Percentiles rank a stretch among this genome's conserved stretches.
Conservation (phyloP, 2,329 filamentous ascomycete species). For the Aspergillus brunneoviolaceus region DNA sequence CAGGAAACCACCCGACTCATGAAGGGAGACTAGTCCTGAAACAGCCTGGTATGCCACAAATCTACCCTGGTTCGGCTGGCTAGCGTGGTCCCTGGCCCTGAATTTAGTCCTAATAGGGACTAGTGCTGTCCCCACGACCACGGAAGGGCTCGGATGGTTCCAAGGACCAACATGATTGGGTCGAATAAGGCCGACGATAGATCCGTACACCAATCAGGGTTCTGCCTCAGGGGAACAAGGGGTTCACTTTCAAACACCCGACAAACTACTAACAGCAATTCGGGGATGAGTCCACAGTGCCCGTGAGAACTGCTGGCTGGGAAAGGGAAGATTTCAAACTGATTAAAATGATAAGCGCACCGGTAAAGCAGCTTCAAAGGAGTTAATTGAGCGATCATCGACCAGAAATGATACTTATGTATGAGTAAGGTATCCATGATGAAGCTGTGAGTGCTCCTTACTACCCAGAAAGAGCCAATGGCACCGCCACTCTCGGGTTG, state of each 20-base stretch:
- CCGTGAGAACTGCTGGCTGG: too few species aligned
- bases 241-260: neutral
- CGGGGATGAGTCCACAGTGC: too few species aligned
- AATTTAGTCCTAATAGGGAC: neutral
- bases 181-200: neutral
- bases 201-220: neutral
- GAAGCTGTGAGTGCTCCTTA: neutral
- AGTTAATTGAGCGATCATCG: neutral
- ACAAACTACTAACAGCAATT: neutral
- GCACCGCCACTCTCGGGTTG: too few species aligned
- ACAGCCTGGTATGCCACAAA: neutral
- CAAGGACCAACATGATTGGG: neutral
- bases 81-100: slow-evolving; percentile 6
- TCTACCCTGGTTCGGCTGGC: neutral
- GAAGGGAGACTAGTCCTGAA: neutral
- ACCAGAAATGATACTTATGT: neutral
- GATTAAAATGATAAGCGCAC: neutral
- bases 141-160: neutral
- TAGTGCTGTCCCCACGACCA: neutral
- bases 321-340: too few species aligned
- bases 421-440: neutral
- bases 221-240: neutral
- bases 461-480: neutral
- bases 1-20: slow-evolving; percentile 5
- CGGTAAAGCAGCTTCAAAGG: neutral